Conservation (phyloP, 179 eudicot species). For the Silene coronaria region DNA sequence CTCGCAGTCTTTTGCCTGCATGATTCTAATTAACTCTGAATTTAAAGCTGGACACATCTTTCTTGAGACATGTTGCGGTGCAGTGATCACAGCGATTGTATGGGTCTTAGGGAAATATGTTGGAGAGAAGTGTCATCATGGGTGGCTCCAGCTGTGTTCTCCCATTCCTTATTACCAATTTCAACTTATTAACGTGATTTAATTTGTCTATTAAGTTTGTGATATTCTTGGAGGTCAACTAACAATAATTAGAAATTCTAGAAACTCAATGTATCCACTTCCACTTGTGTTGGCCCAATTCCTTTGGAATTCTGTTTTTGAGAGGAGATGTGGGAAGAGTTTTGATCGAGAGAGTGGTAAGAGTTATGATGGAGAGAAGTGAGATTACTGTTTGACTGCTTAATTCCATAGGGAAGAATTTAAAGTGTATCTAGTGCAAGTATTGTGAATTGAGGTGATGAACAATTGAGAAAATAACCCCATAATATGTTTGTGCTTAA, state of each 20-base stretch:
- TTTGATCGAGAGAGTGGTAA: background rate
- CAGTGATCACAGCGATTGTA: background rate
- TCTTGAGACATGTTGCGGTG: constrained; percentile 7
- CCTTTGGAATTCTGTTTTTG: background rate
- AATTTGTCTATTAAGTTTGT: background rate
- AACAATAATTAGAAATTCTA: background rate
- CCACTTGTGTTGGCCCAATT: background rate
- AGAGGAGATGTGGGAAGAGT: background rate
- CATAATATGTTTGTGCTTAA: background rate
- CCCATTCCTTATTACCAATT: background rate
- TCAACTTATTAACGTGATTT: background rate
- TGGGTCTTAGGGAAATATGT: background rate
- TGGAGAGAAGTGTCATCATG: background rate
- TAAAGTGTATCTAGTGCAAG: background rate
- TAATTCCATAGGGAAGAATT: background rate
- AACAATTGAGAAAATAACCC: background rate
- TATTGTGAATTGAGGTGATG: background rate
- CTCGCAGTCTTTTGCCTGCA: background rate
- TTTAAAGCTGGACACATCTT: constrained; percentile 5
- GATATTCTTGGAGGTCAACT: background rate
- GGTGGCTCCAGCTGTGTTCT: background rate
- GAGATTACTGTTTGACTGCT: background rate
- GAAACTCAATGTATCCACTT: constrained; percentile 1
- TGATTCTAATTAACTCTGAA: background rate
- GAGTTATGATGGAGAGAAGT: background rate